Evolutionary conservation across 805 yeast species (phyloP), one percentile per base, ranked within the genome.

Genomic region (Hemisphaericaspora nanyangensis): DNA sequence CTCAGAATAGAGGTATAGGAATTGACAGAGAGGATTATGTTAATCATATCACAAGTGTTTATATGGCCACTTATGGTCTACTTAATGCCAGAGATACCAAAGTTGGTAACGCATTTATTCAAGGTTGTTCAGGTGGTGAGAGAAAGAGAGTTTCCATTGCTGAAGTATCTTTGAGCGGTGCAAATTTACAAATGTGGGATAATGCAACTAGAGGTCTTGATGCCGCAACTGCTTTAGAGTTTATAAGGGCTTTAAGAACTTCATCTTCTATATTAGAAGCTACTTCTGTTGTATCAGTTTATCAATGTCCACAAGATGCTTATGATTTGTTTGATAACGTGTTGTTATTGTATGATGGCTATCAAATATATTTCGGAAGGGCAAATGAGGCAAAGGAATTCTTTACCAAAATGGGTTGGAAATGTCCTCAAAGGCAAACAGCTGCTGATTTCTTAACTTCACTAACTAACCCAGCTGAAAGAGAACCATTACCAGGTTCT

Each of bases 141-240:
- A 67, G 91, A 47, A 82, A 83, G 62, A 75, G 91, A 64, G 88
- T 84, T 2, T 81, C 90, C 8, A 79, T 84, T 48, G 85, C 86
- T 6, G 95, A 85, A 60, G 85, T 85, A 1, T 63, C 82, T 34
- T 73, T 82, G 34, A 70, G 80, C 35, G 77, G 80, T 18, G 81
- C 86, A 22, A 62, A 71, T n/a, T 50, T 71, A 15, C 75, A 72
- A 49, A 61, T 74, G 45, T 72, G 78, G 78, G 78, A 85, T 65
- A 85, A 85, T 53, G 83, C 91, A 6, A 85, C 95, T 6, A 76
- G 93, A 65, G 95, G 95, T 51, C 69, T 85, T 42, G 95, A 85
- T 61, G 74, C 93, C 3, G 83, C 91, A 7, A 85, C 93, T 27
- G 95, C 95, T 2, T 68, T 82, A 46, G 89, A 84, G 54, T 85